Base-by-base conservation (phyloP, 306 rosid species). In the Carpinus fangiana region DNA sequence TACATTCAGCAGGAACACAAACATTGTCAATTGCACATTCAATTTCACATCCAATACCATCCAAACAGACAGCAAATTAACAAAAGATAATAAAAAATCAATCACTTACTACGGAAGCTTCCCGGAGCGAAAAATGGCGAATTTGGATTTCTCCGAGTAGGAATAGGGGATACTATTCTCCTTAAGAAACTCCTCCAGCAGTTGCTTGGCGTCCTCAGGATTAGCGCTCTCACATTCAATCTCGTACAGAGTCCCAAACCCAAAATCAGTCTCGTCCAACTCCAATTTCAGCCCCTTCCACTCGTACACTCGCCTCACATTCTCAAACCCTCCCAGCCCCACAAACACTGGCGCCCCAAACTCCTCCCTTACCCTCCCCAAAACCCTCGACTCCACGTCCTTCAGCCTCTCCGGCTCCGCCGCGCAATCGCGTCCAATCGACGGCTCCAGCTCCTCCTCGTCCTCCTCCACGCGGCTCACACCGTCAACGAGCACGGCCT, bases 381-480 rank as follows among this genome's bases (percentile, higher is more conserved):
- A 50, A 79, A 95, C 81, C 91, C 99, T 92, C 47, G 91, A 90
- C 23, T 88, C 94, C 83, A 82, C 80, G 17, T 57, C 26, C 20
- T 72, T 79, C 78, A 95, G 76, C 43, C 75, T 88, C 77, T 79
- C 78, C 50, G 96, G 96, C 73, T 93, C 92, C 28, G 85, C 86
- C 16, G 85, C 93, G 71, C 98, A 93, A 7, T 69, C 86, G 12
- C 89, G 80, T 7, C 94, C 98, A 2, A 86, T 21, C 60, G 57
- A 69, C 9, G 90, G 86, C 59, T 86, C 91, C 77, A 93, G 4
- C 55, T 88, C 94, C 87, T 90, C 96, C 80, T 93, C 99, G 55
- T 95, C 98, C 74, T 92, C 99, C 87, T 93, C 97, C 7, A 91
- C 99, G 6, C 98, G 93, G 76, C 98, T 95, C 26, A 95, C 86